A percentile compares a stretch with the other conserved stretches of the same genome.
These are phyloP conservation scores for Neoarthrinium moseri DNA, from an alignment of 2,329 filamentous ascomycete genomes.

Conservation along the genomic window DNA sequence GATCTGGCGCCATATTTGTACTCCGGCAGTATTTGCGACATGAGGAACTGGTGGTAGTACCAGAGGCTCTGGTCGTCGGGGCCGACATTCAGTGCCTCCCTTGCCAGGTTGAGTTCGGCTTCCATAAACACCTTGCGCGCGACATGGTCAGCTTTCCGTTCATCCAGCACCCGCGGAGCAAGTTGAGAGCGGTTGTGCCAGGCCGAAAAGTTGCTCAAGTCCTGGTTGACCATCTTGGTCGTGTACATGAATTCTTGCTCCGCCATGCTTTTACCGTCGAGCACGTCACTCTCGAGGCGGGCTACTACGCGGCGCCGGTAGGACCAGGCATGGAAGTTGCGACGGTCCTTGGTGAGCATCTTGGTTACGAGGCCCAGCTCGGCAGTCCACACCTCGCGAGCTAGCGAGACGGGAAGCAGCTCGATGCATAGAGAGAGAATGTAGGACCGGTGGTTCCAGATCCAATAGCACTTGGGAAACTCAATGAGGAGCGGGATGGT, in stretches of 20 bases:
- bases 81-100: slow-evolving; percentile 79
- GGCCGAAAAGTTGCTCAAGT: slow-evolving; percentile 93
- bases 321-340: slow-evolving; percentile 97
- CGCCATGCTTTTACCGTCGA: slow-evolving; percentile 62
- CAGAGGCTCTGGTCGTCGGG: slow-evolving; percentile 94
- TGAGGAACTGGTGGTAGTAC: slow-evolving; percentile 92
- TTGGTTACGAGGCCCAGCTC: slow-evolving; percentile 82
- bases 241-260: slow-evolving; percentile 88
- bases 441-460: slow-evolving; percentile 96
- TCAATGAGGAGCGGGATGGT: slow-evolving; percentile 80
- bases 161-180: slow-evolving; percentile 72
- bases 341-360: slow-evolving; percentile 81
- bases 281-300: slow-evolving; percentile 63
- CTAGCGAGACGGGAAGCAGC: slow-evolving; percentile 53
- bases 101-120: slow-evolving; percentile 73
- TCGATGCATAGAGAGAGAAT: slow-evolving; percentile 69
- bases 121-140: slow-evolving; percentile 71
- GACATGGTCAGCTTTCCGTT: slow-evolving; percentile 62
- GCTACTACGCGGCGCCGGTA: slow-evolving; percentile 79
- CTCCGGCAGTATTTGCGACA: slow-evolving; percentile 68
- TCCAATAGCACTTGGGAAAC: slow-evolving; percentile 98
- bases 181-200: slow-evolving; percentile 91
- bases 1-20: slow-evolving; percentile 43
- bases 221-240: slow-evolving; percentile 78
- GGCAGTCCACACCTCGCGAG: slow-evolving; percentile 73